These are phyloP conservation scores for Fusarium hainanense DNA, from an alignment of 2,329 filamentous ascomycete species.

Conservation along the genomic window DNA sequence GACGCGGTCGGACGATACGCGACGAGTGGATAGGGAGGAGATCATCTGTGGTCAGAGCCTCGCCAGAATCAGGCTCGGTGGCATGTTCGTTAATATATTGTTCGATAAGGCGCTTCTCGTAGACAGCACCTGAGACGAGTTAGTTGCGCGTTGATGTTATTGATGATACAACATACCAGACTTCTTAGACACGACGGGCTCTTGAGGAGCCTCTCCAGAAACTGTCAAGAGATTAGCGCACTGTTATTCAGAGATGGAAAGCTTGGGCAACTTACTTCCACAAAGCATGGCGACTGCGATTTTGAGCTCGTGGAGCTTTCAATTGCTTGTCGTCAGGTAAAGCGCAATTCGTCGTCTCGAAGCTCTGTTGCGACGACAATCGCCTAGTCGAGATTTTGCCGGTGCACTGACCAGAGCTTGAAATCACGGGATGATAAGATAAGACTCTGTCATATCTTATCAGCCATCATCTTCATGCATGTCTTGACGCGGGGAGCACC, in stretches of 20 bases:
- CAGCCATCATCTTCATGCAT: conserved; percentile 18
- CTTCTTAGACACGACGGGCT: conserved; percentile 94
- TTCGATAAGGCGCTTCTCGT: conserved; percentile 94
- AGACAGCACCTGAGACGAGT: conserved; percentile 76
- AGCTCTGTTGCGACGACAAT: conserved; percentile 44
- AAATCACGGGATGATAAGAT: conserved; percentile 49
- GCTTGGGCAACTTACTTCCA: conserved; percentile 53
- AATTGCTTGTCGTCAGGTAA: conserved; percentile 47
- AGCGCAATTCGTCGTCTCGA: conserved; percentile 40
- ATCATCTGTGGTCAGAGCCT: conserved; percentile 85
- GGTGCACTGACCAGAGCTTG: conserved; percentile 46
- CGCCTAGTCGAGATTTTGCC: conserved; percentile 48
- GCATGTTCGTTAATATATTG: conserved; percentile 94
- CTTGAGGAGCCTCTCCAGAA: conserved; percentile 94
- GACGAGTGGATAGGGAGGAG: conserved; percentile 87
- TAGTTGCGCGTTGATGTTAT: conserved; percentile 32
- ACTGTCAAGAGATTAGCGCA: conserved; percentile 64
- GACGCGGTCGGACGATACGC: conserved; percentile 86
- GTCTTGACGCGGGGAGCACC: conserved; percentile 40
- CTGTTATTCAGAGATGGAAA: neutral
- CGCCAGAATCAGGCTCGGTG: conserved; percentile 89
- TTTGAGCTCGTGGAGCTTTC: conserved; percentile 44
- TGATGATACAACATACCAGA: conserved; percentile 71
- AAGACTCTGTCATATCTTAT: conserved; percentile 35
- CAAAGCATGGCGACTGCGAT: conserved; percentile 58